phyloP scores from a whole-genome alignment of 2,329 filamentous ascomycete genomes.

The Aspergillaceae sp. region DNA sequence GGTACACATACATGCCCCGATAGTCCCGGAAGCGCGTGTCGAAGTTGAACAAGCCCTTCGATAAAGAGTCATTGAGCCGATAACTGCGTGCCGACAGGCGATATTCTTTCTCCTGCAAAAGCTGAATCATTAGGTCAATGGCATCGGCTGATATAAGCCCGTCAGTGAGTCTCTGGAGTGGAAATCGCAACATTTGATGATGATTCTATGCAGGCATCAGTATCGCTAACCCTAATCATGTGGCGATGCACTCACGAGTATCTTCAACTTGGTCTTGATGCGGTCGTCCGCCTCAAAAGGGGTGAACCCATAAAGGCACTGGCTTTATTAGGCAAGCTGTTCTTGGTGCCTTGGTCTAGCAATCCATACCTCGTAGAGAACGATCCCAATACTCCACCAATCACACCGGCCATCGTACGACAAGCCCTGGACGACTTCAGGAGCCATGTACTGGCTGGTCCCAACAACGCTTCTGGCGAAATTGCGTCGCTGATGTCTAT shows the following conservation, averaged over 20 bases:
- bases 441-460: slow-evolving; percentile 97
- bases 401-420: slow-evolving; percentile 88
- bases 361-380: slow-evolving; percentile 64
- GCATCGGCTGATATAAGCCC: slow-evolving; percentile 59
- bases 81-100: slow-evolving; percentile 73
- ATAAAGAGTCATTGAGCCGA: slow-evolving; percentile 51
- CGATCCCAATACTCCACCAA: slow-evolving; percentile 94
- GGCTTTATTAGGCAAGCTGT: not conserved
- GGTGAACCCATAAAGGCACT: slow-evolving; percentile 83
- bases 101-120: slow-evolving; percentile 65
- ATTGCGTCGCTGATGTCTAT: slow-evolving; percentile 58
- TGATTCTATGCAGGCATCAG: slow-evolving; percentile 50
- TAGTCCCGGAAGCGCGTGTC: slow-evolving; percentile 31
- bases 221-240: not conserved
- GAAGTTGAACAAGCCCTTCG: slow-evolving; percentile 24
- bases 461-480: slow-evolving; percentile 81
- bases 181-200: slow-evolving; percentile 61
- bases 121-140: slow-evolving; percentile 63
- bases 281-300: slow-evolving; percentile 79
- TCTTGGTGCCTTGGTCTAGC: not conserved
- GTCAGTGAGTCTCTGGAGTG: slow-evolving; percentile 45
- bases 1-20: slow-evolving; percentile 60
- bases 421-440: slow-evolving; percentile 76
- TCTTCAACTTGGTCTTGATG: slow-evolving; percentile 76
- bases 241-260: slow-evolving; percentile 50